phyloP scores from a whole-genome alignment of 345 rosid genomes.

The Heritiera fomes region DNA sequence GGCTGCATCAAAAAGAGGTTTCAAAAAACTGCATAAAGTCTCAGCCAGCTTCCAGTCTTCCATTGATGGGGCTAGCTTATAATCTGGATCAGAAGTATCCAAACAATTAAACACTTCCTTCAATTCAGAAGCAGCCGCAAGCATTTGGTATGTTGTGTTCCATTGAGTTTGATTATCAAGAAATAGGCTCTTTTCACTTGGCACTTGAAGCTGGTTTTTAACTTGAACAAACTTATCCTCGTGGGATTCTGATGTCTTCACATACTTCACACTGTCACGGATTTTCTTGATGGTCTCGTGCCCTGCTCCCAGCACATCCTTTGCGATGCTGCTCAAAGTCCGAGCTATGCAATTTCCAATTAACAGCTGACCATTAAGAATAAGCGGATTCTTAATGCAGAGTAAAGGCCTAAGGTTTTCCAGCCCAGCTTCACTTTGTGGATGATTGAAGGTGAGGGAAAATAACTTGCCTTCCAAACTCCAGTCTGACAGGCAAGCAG shows the following conservation, averaged over 20 bases:
- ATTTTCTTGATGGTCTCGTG: slow-evolving; percentile 63
- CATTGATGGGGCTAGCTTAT: slow-evolving; percentile 65
- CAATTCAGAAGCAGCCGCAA: slow-evolving; percentile 75
- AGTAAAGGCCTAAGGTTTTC: slow-evolving; percentile 69
- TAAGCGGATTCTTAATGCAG: slow-evolving; percentile 63
- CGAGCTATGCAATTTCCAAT: slow-evolving; percentile 28
- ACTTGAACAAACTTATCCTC: slow-evolving; percentile 90
- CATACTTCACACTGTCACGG: slow-evolving; percentile 78
- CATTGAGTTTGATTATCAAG: slow-evolving; percentile 78
- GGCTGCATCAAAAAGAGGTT: slow-evolving; percentile 75
- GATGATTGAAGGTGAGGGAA: slow-evolving; percentile 67
- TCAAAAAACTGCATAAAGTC: slow-evolving; percentile 64
- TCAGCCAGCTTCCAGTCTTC: slow-evolving; percentile 80
- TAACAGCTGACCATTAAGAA: slow-evolving; percentile 75
- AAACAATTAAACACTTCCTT: slow-evolving; percentile 91
- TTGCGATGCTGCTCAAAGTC: slow-evolving; percentile 57
- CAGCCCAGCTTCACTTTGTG: slow-evolving; percentile 47
- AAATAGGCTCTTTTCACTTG: slow-evolving; percentile 59
- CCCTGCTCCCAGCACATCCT: slow-evolving; percentile 57
- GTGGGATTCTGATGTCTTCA: slow-evolving; percentile 78
- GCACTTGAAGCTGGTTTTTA: slow-evolving; percentile 87
- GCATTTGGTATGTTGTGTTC: slow-evolving; percentile 85
- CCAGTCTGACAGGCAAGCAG: slow-evolving; percentile 86
- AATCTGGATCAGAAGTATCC: slow-evolving; percentile 80
- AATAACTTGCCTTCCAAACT: slow-evolving; percentile 76